Base-by-base conservation (phyloP, 208 protist species). In the Acanthamoeba divionensis region DNA sequence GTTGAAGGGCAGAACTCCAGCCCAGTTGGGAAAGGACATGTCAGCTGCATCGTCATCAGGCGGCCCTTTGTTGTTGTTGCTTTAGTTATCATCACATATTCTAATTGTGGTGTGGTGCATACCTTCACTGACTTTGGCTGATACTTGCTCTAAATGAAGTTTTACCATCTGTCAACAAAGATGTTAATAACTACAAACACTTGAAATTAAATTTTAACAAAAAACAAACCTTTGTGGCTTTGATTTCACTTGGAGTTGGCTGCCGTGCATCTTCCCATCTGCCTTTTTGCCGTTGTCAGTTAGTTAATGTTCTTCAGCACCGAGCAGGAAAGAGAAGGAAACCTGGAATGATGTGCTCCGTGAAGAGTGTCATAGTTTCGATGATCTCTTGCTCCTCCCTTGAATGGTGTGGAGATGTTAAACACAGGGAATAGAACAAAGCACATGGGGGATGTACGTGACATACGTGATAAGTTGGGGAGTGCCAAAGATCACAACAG, bases 321-420 rank as follows among this genome's bases (percentile, higher is more conserved):
- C 29, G 3, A 38, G 26, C 18, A 60, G 47, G 47, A 38, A n/a
- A 36, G 2, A 36, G 2, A 29, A 24, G 7, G 69, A 29, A 21
- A 82, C 71, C 71, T 62, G 71, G 71, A 52, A 82, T 82, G 38
- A 82, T 82, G 47, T 82, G 71, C 26, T 82, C 60, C 4, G 41
- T 82, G 45, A 82, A 29, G 47, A 82, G 52, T 13, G 26, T 82
- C 71, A 82, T 82, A 6, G 71, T 45, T 31, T 82, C 71, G 48
- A 60, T 8, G 48, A 62, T 82, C 24, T 82, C 71, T 18, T 82
- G 48, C 26, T 45, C 48, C 31, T 82, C 71, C 3, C 71, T 82
- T 6, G 31, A 67, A 29, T 21, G 24, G 62, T 21, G 62, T 6
- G 13, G 1, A 41, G 62, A 15, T 7, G 26, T 31, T 18, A 18